Conservation (phyloP, 2,329 filamentous ascomycete species). For the Penicillium freii region DNA sequence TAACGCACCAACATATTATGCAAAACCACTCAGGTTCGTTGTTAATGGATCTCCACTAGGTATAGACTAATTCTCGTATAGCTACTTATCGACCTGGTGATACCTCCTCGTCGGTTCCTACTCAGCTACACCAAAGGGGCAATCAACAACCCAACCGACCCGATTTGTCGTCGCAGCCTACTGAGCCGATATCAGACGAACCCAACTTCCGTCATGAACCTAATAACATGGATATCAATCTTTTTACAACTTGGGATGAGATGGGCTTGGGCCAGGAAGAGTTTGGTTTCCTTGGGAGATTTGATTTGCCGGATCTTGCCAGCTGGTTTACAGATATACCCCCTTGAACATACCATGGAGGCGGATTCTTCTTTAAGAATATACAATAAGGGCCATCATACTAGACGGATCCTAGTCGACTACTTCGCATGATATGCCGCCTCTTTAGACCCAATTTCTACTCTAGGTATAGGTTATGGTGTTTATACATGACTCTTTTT, state of each 20-base stretch:
- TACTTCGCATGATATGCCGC: too few species aligned
- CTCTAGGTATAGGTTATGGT: too few species aligned
- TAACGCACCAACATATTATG: slow-evolving; percentile 22
- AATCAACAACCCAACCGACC: neutral
- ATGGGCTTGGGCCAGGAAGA: slow-evolving; percentile 22
- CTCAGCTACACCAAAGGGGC: slow-evolving; percentile 10
- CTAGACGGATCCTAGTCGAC: neutral
- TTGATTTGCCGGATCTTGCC: slow-evolving; percentile 25
- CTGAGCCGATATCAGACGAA: slow-evolving; percentile 4
- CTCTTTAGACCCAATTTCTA: too few species aligned
- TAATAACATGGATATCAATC: slow-evolving; percentile 9
- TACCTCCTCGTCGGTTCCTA: neutral
- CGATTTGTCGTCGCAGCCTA: neutral
- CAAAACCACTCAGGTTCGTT: slow-evolving; percentile 20
- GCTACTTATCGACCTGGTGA: slow-evolving; percentile 9
- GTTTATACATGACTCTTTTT: too few species aligned
- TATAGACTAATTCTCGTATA: slow-evolving; percentile 4
- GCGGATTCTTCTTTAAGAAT: too few species aligned
- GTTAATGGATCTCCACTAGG: neutral
- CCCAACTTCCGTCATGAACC: neutral
- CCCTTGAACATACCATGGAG: neutral
- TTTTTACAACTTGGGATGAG: slow-evolving; percentile 22
- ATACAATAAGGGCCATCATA: neutral
- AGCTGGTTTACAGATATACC: slow-evolving; percentile 23
- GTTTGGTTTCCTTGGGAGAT: slow-evolving; percentile 23